phyloP scores from a whole-genome alignment of 1,139 yeast species.

The Blastobotrys malaysiensis region DNA sequence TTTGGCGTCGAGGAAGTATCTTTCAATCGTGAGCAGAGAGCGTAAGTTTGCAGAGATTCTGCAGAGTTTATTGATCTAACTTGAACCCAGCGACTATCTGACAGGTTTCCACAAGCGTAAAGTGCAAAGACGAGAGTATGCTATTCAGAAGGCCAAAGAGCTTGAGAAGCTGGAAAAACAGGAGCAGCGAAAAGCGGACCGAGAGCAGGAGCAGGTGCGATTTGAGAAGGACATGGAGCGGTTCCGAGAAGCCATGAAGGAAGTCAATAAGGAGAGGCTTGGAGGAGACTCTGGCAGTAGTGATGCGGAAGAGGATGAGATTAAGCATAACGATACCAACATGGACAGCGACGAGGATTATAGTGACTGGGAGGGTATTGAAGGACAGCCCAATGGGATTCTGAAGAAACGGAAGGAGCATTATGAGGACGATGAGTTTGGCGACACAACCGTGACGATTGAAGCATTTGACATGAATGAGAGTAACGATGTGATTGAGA shows the following conservation, averaged over 20 bases:
- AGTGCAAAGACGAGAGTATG: slow-evolving; percentile 79
- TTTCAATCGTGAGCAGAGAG: slow-evolving; percentile 68
- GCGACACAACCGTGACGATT: slow-evolving; percentile 25
- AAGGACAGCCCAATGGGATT: slow-evolving; percentile 34
- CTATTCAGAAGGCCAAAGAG: slow-evolving; percentile 67
- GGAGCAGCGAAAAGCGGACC: slow-evolving; percentile 66
- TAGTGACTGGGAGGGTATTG: slow-evolving; percentile 35
- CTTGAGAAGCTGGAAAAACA: slow-evolving; percentile 66
- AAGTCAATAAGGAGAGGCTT: slow-evolving; percentile 33
- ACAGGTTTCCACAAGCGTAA: slow-evolving; percentile 97
- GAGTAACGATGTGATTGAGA: slow-evolving; percentile 18
- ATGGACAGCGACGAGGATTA: slow-evolving; percentile 25
- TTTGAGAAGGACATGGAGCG: slow-evolving; percentile 57
- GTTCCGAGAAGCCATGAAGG: slow-evolving; percentile 51
- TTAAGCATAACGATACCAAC: slow-evolving; percentile 15
- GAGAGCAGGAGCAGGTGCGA: slow-evolving; percentile 65
- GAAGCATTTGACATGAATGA: slow-evolving; percentile 25
- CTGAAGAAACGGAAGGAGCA: slow-evolving; percentile 62
- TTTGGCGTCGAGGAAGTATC: slow-evolving; percentile 74
- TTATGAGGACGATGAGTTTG: slow-evolving; percentile 26
- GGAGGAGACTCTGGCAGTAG: slow-evolving; percentile 24
- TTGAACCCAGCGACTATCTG: slow-evolving; percentile 52
- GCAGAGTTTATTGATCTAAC: neutral
- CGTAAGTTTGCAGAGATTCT: slow-evolving; percentile 26
- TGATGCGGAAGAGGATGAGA: slow-evolving; percentile 21